Conservation (phyloP, 2,329 filamentous ascomycete species). For the Beauveria varroae region DNA sequence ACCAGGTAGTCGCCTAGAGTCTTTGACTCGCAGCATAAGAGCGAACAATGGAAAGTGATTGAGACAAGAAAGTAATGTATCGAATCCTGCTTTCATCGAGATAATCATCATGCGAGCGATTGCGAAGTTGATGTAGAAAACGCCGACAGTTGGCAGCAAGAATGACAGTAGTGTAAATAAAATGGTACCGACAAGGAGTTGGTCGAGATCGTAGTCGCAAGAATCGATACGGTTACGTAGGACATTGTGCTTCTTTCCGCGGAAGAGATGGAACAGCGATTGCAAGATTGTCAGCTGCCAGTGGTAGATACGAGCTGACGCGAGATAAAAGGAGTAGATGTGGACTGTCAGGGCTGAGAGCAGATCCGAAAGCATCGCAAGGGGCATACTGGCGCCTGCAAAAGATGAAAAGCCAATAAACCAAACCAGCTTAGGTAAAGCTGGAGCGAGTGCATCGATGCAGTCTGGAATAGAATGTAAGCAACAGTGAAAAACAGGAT, state of each 20-base stretch:
- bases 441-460: constrained; percentile 68
- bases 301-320: constrained; percentile 93
- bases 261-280: constrained; percentile 96
- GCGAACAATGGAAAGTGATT: constrained; percentile 98
- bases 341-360: constrained; percentile 87
- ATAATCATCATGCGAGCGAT: constrained; percentile 93
- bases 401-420: constrained; percentile 93
- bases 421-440: constrained; percentile 80
- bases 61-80: constrained; percentile 84
- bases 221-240: constrained; percentile 96
- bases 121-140: constrained; percentile 96
- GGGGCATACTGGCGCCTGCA: constrained; percentile 92
- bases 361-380: constrained; percentile 90
- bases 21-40: constrained; percentile 91
- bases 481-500: not conserved
- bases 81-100: constrained; percentile 79
- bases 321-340: constrained; percentile 97
- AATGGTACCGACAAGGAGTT: constrained; percentile 91
- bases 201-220: constrained; percentile 96
- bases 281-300: constrained; percentile 97
- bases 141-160: constrained; percentile 84
- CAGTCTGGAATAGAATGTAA: constrained; percentile 43
- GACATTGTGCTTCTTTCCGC: constrained; percentile 96
- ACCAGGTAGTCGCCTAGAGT: constrained; percentile 82
- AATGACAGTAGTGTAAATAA: constrained; percentile 95